Evolutionary conservation across 108 stramenopile species (phyloP), one percentile per base, ranked within the genome.

Genomic region (Nitzschia sp.): DNA sequence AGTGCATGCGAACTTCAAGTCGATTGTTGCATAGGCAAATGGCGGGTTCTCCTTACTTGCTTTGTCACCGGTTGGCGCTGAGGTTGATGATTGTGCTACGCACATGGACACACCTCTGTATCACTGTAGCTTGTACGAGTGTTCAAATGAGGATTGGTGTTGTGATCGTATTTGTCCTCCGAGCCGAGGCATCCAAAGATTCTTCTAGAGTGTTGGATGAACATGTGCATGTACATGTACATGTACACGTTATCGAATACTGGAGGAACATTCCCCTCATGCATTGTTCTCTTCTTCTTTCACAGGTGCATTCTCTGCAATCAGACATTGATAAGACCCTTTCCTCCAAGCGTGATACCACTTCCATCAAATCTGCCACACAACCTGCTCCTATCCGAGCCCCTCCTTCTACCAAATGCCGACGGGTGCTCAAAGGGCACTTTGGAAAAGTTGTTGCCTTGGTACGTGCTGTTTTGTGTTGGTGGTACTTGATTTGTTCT

Each of bases 381-480:
- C 39, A 57, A 57, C 62, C 38, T 12, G 62, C 76, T 17, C 56
- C 76, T 11, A 69, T 89, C 34, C 89, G 92, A 19, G 67, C 65
- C 51, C 92, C 92, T 10, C 86, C 89, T 0, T 42, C 82, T 14
- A 83, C 78, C 40, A 90, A 89, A 63, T 54, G 77, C 50, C 88
- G 91, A 50, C 84, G 95, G 11, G 78, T 79, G 25, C 80, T 96
- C 46, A 92, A 92, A 72, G 96, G 96, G 24, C 96, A 99, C 72
- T 99, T 98, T 76, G 98, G 98, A 46, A 99, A 98, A 72, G 92
- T 99, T 29, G 96, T 96, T 67, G 90, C 97, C 56, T 70, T 98
- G 84, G 61, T 62, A 46, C 37, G 61, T 62, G 19, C 6, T 50
- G 48, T 6, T 2, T 50, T 6, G 48, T 19, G n/a, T 17, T 1